Percentiles rank a stretch among this genome's conserved stretches.
phyloP scores from a whole-genome alignment of 345 rosid genomes.

The Populus deltoides region DNA sequence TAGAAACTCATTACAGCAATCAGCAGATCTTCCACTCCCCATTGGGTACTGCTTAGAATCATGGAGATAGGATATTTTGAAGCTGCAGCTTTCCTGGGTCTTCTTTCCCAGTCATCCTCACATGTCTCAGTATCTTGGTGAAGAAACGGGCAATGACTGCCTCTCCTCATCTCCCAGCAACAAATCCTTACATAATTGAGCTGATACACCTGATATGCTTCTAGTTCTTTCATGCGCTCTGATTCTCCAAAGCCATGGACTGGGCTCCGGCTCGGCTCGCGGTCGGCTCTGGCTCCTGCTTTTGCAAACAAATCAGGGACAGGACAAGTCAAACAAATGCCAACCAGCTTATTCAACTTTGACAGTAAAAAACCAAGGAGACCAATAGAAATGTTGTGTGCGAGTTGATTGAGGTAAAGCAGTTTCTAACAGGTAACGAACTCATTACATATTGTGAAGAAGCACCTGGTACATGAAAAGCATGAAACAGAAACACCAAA shows the following conservation, averaged over 20 bases:
- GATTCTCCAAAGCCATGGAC: slow-evolving; percentile 53
- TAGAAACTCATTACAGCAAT: slow-evolving; percentile 30
- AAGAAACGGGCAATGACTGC: slow-evolving; percentile 52
- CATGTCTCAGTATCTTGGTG: slow-evolving; percentile 46
- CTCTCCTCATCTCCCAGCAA: slow-evolving; percentile 70
- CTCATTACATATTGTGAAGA: background rate
- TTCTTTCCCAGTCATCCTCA: slow-evolving; percentile 54
- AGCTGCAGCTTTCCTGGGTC: slow-evolving; percentile 43
- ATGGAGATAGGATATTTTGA: slow-evolving; percentile 37
- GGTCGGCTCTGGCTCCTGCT: slow-evolving; percentile 50
- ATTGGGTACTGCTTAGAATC: slow-evolving; percentile 20
- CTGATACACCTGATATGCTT: slow-evolving; percentile 47
- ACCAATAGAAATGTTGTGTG: background rate
- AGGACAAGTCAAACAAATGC: background rate
- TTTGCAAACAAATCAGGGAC: slow-evolving; percentile 18
- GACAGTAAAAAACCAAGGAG: background rate
- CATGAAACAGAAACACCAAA: background rate
- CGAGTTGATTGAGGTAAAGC: background rate
- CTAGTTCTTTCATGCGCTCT: slow-evolving; percentile 53
- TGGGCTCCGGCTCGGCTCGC: slow-evolving; percentile 82
- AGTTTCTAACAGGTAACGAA: background rate
- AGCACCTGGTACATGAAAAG: background rate
- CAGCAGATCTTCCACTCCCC: slow-evolving; percentile 17
- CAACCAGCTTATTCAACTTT: slow-evolving; percentile 6
- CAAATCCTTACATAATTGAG: slow-evolving; percentile 57